A percentile compares a stretch with the other conserved stretches of the same genome.
phyloP scores from a whole-genome alignment of 257 asterid species.

The Lantana camara region DNA sequence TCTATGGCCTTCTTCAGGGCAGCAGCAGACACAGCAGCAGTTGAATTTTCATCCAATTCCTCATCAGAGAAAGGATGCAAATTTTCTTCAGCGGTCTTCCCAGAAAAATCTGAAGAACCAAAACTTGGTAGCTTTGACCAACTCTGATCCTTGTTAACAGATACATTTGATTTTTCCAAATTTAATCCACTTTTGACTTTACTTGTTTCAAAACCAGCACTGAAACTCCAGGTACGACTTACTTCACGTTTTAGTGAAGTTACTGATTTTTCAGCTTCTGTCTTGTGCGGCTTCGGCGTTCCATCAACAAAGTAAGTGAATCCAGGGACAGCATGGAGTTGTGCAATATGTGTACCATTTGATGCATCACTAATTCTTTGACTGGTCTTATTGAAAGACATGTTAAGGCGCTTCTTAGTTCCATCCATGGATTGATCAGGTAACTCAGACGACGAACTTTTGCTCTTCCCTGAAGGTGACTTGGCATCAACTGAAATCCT shows the following conservation, averaged over 20 bases:
- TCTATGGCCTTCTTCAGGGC: constrained; percentile 81
- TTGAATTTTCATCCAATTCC: constrained; percentile 79
- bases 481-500: constrained; percentile 41
- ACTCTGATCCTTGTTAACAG: constrained; percentile 36
- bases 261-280: constrained; percentile 33
- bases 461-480: constrained; percentile 34
- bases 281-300: constrained; percentile 41
- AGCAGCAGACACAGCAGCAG: constrained; percentile 78
- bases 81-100: constrained; percentile 34
- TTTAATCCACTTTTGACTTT: constrained; percentile 31
- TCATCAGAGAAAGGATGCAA: constrained; percentile 58
- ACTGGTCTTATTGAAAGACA: constrained; percentile 68
- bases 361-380: constrained; percentile 46
- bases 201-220: constrained; percentile 43
- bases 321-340: constrained; percentile 82
- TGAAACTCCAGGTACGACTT: constrained; percentile 66
- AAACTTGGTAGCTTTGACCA: constrained; percentile 38
- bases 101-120: constrained; percentile 44
- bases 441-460: constrained; percentile 33
- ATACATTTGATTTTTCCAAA: constrained; percentile 36
- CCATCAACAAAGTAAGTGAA: constrained; percentile 71
- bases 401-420: constrained; percentile 55
- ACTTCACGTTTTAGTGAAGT: constrained; percentile 48
- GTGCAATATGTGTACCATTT: constrained; percentile 70
- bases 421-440: constrained; percentile 53